phyloP scores from a whole-genome alignment of 1,139 yeast genomes.

The Lodderomyces parapsilosis region DNA sequence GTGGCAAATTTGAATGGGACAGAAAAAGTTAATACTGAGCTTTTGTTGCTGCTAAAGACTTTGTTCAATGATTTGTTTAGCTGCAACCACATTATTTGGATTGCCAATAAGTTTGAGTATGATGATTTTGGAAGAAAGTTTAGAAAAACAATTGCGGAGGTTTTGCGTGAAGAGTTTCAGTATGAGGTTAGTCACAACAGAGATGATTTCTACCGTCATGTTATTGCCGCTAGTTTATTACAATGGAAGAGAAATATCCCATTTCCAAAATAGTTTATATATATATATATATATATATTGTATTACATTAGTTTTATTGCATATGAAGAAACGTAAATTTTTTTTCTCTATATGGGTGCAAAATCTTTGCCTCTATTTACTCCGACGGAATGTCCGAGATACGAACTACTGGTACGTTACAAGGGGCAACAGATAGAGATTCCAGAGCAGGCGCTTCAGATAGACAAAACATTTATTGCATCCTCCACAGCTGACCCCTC shows the following conservation, averaged over 20 bases:
- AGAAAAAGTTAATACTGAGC: conserved; percentile 6
- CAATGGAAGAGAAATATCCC: conserved; percentile 11
- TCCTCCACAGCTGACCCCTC: no score
- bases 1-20: conserved; percentile 1
- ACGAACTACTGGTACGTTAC: neutral
- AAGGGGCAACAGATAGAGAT: neutral
- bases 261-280: conserved; percentile 4
- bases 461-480: no score
- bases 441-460: no score
- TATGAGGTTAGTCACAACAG: conserved; percentile 6
- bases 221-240: conserved; percentile 10
- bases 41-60: conserved; percentile 6
- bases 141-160: conserved; percentile 7
- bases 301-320: no score
- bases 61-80: conserved; percentile 9
- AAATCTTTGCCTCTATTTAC: neutral
- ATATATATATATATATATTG: no score
- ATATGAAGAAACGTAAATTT: neutral
- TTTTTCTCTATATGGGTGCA: neutral
- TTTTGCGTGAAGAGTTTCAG: conserved; percentile 7
- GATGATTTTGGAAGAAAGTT: conserved; percentile 7
- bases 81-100: conserved; percentile 8
- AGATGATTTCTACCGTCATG: conserved; percentile 8
- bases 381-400: neutral
- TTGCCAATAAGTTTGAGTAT: conserved; percentile 11